Percentiles rank a stretch among this genome's conserved stretches.
Conservation (phyloP, 371 early-diverging fungal species). For the Actinomortierella wolfii region DNA sequence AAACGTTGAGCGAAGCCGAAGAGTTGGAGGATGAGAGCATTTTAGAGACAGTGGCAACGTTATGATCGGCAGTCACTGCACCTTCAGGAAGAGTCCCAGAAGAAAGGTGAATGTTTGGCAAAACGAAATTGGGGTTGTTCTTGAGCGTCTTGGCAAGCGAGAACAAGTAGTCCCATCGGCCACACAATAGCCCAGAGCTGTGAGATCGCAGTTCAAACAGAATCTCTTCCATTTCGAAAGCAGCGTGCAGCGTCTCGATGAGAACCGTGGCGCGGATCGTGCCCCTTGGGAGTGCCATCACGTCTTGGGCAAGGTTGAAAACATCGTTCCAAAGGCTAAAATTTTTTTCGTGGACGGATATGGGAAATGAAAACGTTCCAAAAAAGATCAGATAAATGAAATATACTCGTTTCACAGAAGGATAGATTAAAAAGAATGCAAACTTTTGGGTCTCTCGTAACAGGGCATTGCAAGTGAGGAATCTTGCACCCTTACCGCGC, state of each 20-base stretch:
- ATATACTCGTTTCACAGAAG: too few relatives aligned
- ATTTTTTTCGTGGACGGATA: too few relatives aligned
- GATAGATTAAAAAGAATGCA: too few relatives aligned
- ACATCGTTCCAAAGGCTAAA: slow-evolving; percentile 93
- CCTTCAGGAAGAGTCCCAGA: too few relatives aligned
- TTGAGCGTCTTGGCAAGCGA: slow-evolving; percentile 92
- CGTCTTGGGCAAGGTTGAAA: slow-evolving; percentile 91
- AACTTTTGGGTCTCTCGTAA: too few relatives aligned
- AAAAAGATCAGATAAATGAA: too few relatives aligned
- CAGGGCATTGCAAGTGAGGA: too few relatives aligned
- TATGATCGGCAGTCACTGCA: slow-evolving; percentile 74
- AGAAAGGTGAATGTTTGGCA: slow-evolving; percentile 91
- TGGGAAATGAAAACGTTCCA: too few relatives aligned
- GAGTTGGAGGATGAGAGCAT: too few relatives aligned
- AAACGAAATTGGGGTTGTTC: slow-evolving; percentile 73
- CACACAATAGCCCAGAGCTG: slow-evolving; percentile 93
- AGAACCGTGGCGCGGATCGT: slow-evolving; percentile 94
- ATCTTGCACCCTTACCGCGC: too few relatives aligned
- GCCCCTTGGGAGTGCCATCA: slow-evolving; percentile 83
- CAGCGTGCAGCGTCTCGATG: slow-evolving; percentile 94
- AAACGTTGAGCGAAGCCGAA: too few relatives aligned
- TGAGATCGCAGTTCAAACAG: slow-evolving; percentile 95
- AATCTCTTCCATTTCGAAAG: slow-evolving; percentile 98
- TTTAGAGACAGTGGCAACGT: too few relatives aligned
- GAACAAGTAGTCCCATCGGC: slow-evolving; percentile 97